Conservation (phyloP, 2,329 filamentous ascomycete genomes). For the Colletotrichum scovillei region DNA sequence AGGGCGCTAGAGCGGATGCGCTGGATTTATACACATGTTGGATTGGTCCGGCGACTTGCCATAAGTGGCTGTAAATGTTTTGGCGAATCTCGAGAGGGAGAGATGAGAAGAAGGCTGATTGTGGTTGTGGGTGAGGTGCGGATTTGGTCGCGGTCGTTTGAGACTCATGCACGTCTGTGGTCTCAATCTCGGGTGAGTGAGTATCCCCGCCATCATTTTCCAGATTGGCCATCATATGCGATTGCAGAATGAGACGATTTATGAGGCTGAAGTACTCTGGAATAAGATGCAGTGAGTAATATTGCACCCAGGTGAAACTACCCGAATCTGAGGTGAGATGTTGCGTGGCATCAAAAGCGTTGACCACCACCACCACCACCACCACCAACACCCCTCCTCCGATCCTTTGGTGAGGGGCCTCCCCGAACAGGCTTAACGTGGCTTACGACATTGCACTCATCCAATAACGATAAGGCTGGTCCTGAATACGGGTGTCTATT, state of each 20-base stretch:
- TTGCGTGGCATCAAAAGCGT: background rate
- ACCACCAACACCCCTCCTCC: background rate
- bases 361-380: background rate
- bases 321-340: background rate
- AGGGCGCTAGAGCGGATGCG: conserved; percentile 6
- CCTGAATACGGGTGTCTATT: background rate
- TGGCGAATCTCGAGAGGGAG: conserved; percentile 28
- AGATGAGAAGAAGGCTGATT: conserved; percentile 25
- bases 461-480: conserved; percentile 8
- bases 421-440: conserved; percentile 22
- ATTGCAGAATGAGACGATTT: background rate
- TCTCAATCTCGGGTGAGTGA: background rate
- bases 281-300: background rate
- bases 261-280: background rate
- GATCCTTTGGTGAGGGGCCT: background rate
- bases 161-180: background rate
- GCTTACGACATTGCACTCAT: conserved; percentile 8
- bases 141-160: background rate
- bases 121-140: background rate
- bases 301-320: background rate
- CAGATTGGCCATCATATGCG: background rate
- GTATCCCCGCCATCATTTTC: background rate
- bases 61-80: conserved; percentile 23
- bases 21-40: conserved; percentile 30
- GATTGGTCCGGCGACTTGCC: conserved; percentile 13